Evolutionary conservation across 192 early-diverging fungal species (phyloP).

Genomic region (Coemansia sp.): DNA sequence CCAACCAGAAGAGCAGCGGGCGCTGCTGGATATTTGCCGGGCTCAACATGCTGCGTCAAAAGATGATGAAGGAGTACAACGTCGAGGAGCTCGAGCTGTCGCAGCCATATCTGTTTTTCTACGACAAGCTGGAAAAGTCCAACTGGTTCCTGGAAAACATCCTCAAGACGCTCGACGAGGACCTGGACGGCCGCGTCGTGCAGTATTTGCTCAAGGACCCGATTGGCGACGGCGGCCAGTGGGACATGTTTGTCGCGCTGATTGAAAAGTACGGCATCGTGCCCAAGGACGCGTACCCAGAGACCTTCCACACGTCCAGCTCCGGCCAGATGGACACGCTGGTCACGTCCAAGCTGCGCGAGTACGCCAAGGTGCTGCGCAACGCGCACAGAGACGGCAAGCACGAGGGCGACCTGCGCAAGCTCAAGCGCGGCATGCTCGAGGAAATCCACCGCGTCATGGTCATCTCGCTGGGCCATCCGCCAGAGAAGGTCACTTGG

Average conservation of each 20-base stretch:
- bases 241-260: constrained; percentile 76
- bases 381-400: constrained; percentile 48
- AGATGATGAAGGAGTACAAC: constrained; percentile 71
- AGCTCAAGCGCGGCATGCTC: constrained; percentile 58
- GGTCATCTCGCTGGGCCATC: constrained; percentile 69
- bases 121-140: constrained; percentile 78
- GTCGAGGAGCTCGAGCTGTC: constrained; percentile 77
- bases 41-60: constrained; percentile 66
- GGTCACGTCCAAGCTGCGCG: constrained; percentile 64
- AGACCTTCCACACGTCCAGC: constrained; percentile 62
- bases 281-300: constrained; percentile 65
- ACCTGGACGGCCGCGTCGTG: constrained; percentile 64
- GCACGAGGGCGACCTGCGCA: constrained; percentile 46
- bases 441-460: constrained; percentile 68
- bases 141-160: constrained; percentile 81
- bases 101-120: constrained; percentile 71
- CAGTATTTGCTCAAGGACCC: constrained; percentile 67
- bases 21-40: constrained; percentile 85
- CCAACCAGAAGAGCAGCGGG: constrained; percentile 73
- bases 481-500: constrained; percentile 67
- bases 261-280: constrained; percentile 75
- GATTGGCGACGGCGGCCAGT: constrained; percentile 72
- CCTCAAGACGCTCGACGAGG: constrained; percentile 60
- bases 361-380: constrained; percentile 64
- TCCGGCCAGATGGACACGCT: constrained; percentile 60